phyloP scores from a whole-genome alignment of 2,329 filamentous ascomycete genomes.

The Coniosporium uncinatum region DNA sequence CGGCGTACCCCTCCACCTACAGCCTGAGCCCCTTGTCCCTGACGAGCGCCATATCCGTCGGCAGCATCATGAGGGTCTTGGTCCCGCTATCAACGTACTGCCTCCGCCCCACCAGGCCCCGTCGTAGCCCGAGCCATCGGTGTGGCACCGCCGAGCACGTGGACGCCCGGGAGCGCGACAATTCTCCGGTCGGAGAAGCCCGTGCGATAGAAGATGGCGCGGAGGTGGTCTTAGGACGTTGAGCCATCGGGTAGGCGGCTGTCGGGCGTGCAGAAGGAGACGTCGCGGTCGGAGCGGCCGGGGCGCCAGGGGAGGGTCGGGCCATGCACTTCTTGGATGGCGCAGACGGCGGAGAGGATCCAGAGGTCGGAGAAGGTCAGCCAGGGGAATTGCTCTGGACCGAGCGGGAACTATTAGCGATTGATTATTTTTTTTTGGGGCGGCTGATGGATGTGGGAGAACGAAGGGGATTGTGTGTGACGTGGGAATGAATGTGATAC shows the following conservation, averaged over 20 bases:
- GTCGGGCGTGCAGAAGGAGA: slow-evolving; percentile 85
- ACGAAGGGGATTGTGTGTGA: too few relatives aligned
- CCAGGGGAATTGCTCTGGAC: slow-evolving; percentile 77
- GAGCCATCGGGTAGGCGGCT: slow-evolving; percentile 82
- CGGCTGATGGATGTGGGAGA: slow-evolving; percentile 1
- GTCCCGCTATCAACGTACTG: slow-evolving; percentile 87
- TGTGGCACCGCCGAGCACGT: slow-evolving; percentile 86
- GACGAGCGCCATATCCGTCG: slow-evolving; percentile 81
- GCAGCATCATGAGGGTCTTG: slow-evolving; percentile 96
- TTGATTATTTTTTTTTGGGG: neutral
- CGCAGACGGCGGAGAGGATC: slow-evolving; percentile 81
- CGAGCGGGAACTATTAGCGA: slow-evolving; percentile 10
- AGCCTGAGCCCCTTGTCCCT: slow-evolving; percentile 83
- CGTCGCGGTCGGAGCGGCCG: slow-evolving; percentile 75
- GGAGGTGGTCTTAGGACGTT: slow-evolving; percentile 76
- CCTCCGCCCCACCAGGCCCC: slow-evolving; percentile 88
- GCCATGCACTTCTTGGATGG: slow-evolving; percentile 94
- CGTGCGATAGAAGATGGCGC: slow-evolving; percentile 94
- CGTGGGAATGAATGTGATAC: too few relatives aligned
- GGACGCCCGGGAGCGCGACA: slow-evolving; percentile 80
- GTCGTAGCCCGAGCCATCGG: slow-evolving; percentile 79
- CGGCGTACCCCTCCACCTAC: slow-evolving; percentile 82
- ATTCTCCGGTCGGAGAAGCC: slow-evolving; percentile 98
- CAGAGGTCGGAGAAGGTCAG: slow-evolving; percentile 95
- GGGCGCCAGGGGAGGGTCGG: slow-evolving; percentile 85